Percentiles rank a stretch among this genome's conserved stretches.
These are phyloP conservation scores for Oryza australiensis DNA, from an alignment of 176 grass and related monocot genomes.

Conservation along the genomic window DNA sequence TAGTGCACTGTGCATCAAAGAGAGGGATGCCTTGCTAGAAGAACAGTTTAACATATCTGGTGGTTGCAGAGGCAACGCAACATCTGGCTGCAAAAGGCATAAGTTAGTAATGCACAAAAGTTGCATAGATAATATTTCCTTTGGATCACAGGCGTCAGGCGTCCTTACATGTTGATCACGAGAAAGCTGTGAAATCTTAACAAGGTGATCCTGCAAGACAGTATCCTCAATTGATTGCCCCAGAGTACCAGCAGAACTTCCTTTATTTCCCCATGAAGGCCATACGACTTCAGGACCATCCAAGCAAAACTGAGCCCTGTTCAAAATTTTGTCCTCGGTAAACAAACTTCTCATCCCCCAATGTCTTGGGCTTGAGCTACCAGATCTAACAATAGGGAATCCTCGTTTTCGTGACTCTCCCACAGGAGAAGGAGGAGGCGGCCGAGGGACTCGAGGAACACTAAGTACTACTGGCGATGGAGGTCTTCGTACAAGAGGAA, in stretches of 20 bases:
- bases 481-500: conserved; percentile 75
- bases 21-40: conserved; percentile 55
- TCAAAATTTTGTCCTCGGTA: conserved; percentile 70
- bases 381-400: conserved; percentile 90
- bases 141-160: conserved; percentile 8
- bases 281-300: conserved; percentile 98
- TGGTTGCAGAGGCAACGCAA: conserved; percentile 90
- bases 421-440: conserved; percentile 79
- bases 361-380: conserved; percentile 95
- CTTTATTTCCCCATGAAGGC: conserved; percentile 81
- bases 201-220: conserved; percentile 81
- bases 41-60: conserved; percentile 63
- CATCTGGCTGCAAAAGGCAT: conserved; percentile 80
- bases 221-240: conserved; percentile 80
- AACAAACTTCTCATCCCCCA: conserved; percentile 84
- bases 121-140: conserved; percentile 29
- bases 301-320: conserved; percentile 72
- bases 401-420: conserved; percentile 86
- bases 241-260: conserved; percentile 47
- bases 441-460: conserved; percentile 80
- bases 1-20: conserved; percentile 74
- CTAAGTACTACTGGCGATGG: conserved; percentile 92
- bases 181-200: conserved; percentile 89
- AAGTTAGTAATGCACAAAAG: conserved; percentile 41
- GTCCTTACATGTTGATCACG: conserved; percentile 95